Evolutionary conservation across 176 grass and related monocot species (phyloP), one percentile per base, ranked within the genome.

Genomic region (Lolium perenne): DNA sequence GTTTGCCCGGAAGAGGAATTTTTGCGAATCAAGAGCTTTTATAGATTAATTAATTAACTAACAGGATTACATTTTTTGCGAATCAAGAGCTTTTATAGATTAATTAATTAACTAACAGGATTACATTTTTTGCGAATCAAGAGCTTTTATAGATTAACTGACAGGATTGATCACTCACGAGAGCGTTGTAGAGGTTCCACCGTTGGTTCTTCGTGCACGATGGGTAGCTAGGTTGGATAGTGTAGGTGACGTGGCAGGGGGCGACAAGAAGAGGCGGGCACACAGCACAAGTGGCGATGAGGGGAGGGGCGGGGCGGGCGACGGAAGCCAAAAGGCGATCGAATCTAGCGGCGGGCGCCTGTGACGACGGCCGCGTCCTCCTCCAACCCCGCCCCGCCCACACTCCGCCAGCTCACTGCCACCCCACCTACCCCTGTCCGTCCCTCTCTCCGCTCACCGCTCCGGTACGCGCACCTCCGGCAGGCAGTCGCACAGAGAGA

Each of bases 351-450:
- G 41, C 38, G 50, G 80, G 78, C 67, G 87, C 41, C 83, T 70
- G 82, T 80, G 74, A 76, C 76, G 51, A 74, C 75, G 81, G 77
- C 48, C 68, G 77, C 50, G 13, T 53, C 50, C 12, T 13, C 82
- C 8, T 35, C 32, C 41, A 43, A 0, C 41, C 40, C 40, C 40
- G 40, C 82, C 82, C 57, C 16, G 32, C 60, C 38, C 35, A 22
- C 38, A 9, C 71, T 29, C 61, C 38, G 84, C 84, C 89, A 90
- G 84, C 88, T 86, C 88, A 90, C 73, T 79, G 80, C 88, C 88
- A 83, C 54, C 83, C 71, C 64, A 35, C 74, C 74, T 38, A 80
- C 23, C 48, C 35, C 65, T 21, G n/a, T 3, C 64, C 1, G 21
- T 3, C 74, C 16, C 11, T 8, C 65, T 2, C 22, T 7, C 75